Evolutionary conservation across 1,139 yeast genomes (phyloP).

Genomic region (Komagataea norvegica): DNA sequence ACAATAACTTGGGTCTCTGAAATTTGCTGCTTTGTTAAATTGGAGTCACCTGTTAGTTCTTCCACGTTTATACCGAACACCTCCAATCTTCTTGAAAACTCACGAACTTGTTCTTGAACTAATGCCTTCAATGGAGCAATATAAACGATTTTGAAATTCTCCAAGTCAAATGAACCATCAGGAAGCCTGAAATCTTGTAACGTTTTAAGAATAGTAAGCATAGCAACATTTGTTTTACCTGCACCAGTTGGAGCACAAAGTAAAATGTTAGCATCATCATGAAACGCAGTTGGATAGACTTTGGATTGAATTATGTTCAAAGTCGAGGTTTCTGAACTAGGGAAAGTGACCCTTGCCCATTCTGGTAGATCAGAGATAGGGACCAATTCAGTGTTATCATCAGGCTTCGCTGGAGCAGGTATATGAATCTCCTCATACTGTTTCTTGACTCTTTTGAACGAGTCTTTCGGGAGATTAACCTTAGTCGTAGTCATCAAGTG

Average conservation of each 20-base stretch:
- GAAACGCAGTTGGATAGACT: slow-evolving; percentile 74
- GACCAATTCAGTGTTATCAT: slow-evolving; percentile 46
- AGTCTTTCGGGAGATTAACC: slow-evolving; percentile 75
- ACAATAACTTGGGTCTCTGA: slow-evolving; percentile 77
- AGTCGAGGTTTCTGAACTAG: slow-evolving; percentile 55
- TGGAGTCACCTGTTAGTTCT: slow-evolving; percentile 90
- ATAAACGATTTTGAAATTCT: slow-evolving; percentile 74
- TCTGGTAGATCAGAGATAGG: slow-evolving; percentile 62
- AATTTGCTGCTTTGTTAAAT: slow-evolving; percentile 72
- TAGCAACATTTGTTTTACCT: slow-evolving; percentile 95
- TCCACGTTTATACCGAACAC: slow-evolving; percentile 69
- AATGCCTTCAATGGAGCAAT: slow-evolving; percentile 93
- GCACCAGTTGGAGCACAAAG: slow-evolving; percentile 99
- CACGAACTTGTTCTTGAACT: slow-evolving; percentile 92
- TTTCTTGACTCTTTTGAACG: slow-evolving; percentile 69
- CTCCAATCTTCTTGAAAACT: slow-evolving; percentile 66
- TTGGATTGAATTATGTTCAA: slow-evolving; percentile 82
- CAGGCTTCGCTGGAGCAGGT: slow-evolving; percentile 63
- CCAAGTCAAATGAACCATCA: slow-evolving; percentile 46
- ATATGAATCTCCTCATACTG: slow-evolving; percentile 83
- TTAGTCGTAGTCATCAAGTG: slow-evolving; percentile 63
- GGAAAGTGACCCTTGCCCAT: slow-evolving; percentile 82
- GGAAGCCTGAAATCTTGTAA: slow-evolving; percentile 48
- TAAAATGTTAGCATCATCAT: slow-evolving; percentile 63
- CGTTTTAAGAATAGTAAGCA: slow-evolving; percentile 66